phyloP scores from a whole-genome alignment of 2,329 filamentous ascomycete genomes.

The Chaetomiaceae sp. region DNA sequence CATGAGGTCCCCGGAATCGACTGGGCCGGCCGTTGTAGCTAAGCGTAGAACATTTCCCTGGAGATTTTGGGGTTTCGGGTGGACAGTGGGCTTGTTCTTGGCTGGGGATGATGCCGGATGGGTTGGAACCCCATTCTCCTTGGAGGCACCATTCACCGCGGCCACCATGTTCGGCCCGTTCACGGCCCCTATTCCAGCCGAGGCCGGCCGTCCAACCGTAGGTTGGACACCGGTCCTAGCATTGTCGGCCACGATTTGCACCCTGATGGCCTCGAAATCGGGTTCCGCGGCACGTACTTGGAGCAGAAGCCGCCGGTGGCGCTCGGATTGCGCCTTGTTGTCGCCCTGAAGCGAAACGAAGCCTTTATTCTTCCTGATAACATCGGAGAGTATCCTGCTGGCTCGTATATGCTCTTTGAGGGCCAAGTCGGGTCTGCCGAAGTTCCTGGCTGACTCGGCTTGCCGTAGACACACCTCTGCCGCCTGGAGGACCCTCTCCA shows the following conservation, averaged over 20 bases:
- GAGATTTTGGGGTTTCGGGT: slow-evolving; percentile 64
- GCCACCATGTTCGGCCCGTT: background rate
- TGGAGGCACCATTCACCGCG: slow-evolving; percentile 3
- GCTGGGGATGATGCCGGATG: slow-evolving; percentile 24
- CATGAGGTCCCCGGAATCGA: slow-evolving; percentile 46
- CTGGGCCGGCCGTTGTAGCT: slow-evolving; percentile 29
- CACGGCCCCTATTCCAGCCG: background rate
- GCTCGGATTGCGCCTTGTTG: slow-evolving; percentile 42
- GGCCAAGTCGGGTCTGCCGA: slow-evolving; percentile 66
- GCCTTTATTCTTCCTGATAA: slow-evolving; percentile 72
- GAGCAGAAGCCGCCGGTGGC: slow-evolving; percentile 48
- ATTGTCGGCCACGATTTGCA: slow-evolving; percentile 60
- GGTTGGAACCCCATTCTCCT: slow-evolving; percentile 17
- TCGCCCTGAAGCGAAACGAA: slow-evolving; percentile 61
- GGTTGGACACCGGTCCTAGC: slow-evolving; percentile 55
- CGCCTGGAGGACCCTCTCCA: slow-evolving; percentile 50
- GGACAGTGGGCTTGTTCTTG: slow-evolving; percentile 45
- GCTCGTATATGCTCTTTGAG: slow-evolving; percentile 82
- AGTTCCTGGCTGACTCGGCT: slow-evolving; percentile 59
- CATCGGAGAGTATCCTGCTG: slow-evolving; percentile 70
- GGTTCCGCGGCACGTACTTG: slow-evolving; percentile 46
- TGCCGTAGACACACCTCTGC: slow-evolving; percentile 52
- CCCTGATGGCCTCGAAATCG: slow-evolving; percentile 55
- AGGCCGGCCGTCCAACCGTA: slow-evolving; percentile 14
- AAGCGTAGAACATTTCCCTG: slow-evolving; percentile 55